phyloP scores from a whole-genome alignment of 2,329 filamentous ascomycete species.

The Hypoxylon sp. region DNA sequence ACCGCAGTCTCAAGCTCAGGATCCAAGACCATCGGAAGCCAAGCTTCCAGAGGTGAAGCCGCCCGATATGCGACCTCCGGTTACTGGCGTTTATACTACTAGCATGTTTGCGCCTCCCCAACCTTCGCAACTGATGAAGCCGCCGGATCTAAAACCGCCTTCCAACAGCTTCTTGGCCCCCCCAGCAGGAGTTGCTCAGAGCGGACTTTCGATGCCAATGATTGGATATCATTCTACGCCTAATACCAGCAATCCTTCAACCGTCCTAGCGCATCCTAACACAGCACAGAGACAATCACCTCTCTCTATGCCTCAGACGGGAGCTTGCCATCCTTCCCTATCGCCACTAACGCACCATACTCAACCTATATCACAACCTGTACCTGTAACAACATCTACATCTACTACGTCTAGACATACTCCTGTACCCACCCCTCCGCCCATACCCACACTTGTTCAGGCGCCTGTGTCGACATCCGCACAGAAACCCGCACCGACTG shows the following conservation, averaged over 20 bases:
- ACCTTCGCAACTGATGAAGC: slow-evolving; percentile 51
- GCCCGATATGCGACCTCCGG: slow-evolving; percentile 49
- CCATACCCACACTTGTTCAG: slow-evolving; percentile 27
- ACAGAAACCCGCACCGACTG: slow-evolving; percentile 17
- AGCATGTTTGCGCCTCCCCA: slow-evolving; percentile 55
- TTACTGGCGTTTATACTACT: slow-evolving; percentile 50
- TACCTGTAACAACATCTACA: slow-evolving; percentile 23
- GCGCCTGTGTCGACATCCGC: slow-evolving; percentile 33
- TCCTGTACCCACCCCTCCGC: slow-evolving; percentile 30
- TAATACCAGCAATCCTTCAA: slow-evolving; percentile 51
- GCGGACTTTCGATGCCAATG: slow-evolving; percentile 55
- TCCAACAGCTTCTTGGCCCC: slow-evolving; percentile 54
- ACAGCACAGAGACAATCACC: slow-evolving; percentile 58
- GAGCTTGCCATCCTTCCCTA: slow-evolving; percentile 40
- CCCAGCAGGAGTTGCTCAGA: slow-evolving; percentile 51
- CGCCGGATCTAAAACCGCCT: slow-evolving; percentile 51
- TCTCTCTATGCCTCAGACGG: slow-evolving; percentile 55
- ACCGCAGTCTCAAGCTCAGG: slow-evolving; percentile 34
- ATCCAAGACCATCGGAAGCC: slow-evolving; percentile 40
- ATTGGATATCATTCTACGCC: slow-evolving; percentile 55
- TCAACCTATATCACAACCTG: slow-evolving; percentile 27
- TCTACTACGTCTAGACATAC: slow-evolving; percentile 27
- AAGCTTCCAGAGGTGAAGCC: slow-evolving; percentile 49
- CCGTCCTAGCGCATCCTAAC: slow-evolving; percentile 63
- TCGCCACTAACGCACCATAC: slow-evolving; percentile 20